A percentile compares a stretch with the other conserved stretches of the same genome.
Conservation (phyloP, 164 flowering plant genomes). For the Berberis vulgaris region DNA sequence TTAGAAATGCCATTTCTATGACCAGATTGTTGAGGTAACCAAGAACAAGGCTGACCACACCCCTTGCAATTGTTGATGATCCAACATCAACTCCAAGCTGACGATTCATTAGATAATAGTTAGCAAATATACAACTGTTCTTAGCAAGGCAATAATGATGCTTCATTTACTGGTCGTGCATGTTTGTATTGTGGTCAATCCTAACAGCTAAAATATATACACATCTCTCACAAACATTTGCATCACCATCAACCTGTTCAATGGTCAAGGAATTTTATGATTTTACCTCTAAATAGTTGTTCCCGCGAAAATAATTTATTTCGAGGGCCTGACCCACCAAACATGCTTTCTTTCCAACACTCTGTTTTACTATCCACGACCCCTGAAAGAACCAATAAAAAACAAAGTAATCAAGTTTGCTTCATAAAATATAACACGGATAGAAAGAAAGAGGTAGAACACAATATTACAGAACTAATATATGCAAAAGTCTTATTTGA, state of each 20-base stretch:
- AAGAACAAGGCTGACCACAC: constrained; percentile 82
- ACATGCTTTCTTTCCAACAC: constrained; percentile 93
- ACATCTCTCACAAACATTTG: not conserved
- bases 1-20: constrained; percentile 86
- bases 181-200: not conserved
- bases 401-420: not conserved
- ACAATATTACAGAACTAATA: no score
- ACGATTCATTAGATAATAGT: constrained; percentile 1
- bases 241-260: not conserved
- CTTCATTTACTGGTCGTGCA: not conserved
- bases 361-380: constrained; percentile 95
- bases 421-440: not conserved
- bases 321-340: constrained; percentile 89
- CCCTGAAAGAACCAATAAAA: constrained; percentile 37
- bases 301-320: constrained; percentile 70
- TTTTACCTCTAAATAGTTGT: constrained; percentile 86
- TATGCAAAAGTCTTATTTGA: no score
- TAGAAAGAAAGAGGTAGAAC: not conserved
- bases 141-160: not conserved
- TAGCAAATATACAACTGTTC: not conserved
- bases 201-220: not conserved
- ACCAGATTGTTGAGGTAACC: constrained; percentile 88
- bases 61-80: constrained; percentile 90
- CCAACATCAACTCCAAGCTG: constrained; percentile 83
- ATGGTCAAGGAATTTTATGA: not conserved